A percentile compares a stretch with the other conserved stretches of the same genome.
phyloP scores from a whole-genome alignment of 106 monocot species.

The Chionographis japonica region DNA sequence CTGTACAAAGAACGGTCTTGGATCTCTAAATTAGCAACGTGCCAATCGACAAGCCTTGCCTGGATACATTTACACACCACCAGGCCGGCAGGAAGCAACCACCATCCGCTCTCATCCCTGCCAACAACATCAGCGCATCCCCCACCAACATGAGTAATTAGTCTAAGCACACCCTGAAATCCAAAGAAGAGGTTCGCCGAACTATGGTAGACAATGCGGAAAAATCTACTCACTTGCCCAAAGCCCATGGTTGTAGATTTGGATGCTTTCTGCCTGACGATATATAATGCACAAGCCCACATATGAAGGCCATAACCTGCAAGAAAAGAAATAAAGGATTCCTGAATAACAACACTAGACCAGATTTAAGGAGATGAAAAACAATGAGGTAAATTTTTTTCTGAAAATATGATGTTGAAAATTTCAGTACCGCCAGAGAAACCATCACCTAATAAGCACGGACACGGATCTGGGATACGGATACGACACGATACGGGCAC shows the following conservation, averaged over 20 bases:
- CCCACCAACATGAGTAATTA: too few species aligned
- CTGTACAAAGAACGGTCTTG: constrained; percentile 96
- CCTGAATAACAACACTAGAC: too few species aligned
- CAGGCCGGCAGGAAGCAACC: constrained; percentile 72
- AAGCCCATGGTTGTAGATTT: constrained; percentile 71
- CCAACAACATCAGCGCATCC: not conserved
- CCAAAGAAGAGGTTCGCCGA: not conserved
- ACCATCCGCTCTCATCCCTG: constrained; percentile 99
- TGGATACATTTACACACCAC: constrained; percentile 83
- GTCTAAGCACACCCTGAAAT: not conserved
- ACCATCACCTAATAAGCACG: too few species aligned
- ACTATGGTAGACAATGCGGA: not conserved
- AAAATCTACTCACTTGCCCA: constrained; percentile 60
- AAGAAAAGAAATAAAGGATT: not conserved
- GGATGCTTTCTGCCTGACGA: constrained; percentile 55
- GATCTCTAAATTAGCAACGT: constrained; percentile 96
- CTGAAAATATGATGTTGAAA: too few species aligned
- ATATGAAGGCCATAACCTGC: constrained; percentile 84
- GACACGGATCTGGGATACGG: too few species aligned
- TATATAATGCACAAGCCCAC: constrained; percentile 87
- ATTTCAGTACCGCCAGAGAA: too few species aligned
- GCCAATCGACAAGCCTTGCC: constrained; percentile 83
- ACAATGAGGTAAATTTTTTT: too few species aligned
- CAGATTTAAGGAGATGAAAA: too few species aligned
- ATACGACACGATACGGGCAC: too few species aligned